A percentile compares a stretch with the other conserved stretches of the same genome.
phyloP scores from a whole-genome alignment of 176 grass and related monocot species.

The Zizania latifolia region DNA sequence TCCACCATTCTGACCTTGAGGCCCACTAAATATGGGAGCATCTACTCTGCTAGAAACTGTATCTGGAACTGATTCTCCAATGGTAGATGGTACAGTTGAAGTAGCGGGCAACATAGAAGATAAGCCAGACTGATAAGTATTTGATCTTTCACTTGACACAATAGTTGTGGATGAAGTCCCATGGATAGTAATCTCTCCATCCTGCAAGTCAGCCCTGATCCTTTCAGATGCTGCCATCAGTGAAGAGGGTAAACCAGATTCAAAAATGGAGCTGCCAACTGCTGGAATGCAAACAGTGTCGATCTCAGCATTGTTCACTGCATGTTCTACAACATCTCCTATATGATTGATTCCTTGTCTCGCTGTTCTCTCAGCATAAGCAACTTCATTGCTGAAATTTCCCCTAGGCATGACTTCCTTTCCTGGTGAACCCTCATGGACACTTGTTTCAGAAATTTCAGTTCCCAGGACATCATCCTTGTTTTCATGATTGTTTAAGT shows the following conservation, averaged over 20 bases:
- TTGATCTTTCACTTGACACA: constrained; percentile 46
- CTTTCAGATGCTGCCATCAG: constrained; percentile 38
- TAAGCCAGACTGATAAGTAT: constrained; percentile 40
- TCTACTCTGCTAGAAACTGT: constrained; percentile 33
- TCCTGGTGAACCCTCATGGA: constrained; percentile 27
- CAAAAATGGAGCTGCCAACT: constrained; percentile 31
- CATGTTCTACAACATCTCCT: constrained; percentile 27
- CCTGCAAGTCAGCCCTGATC: constrained; percentile 28
- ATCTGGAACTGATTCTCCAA: constrained; percentile 36
- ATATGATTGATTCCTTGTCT: constrained; percentile 44
- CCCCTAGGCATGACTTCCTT: constrained; percentile 34
- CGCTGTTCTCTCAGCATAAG: constrained; percentile 15
- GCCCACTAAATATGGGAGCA: constrained; percentile 24
- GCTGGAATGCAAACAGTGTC: constrained; percentile 11
- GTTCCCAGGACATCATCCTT: constrained; percentile 26
- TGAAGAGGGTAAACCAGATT: constrained; percentile 17
- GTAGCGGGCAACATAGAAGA: constrained; percentile 31
- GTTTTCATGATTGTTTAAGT: constrained; percentile 30
- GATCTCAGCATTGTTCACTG: constrained; percentile 10
- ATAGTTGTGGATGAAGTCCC: constrained; percentile 23
- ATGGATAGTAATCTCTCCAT: constrained; percentile 28
- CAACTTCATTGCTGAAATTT: constrained; percentile 25
- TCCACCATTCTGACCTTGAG: constrained; percentile 42
- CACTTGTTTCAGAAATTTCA: constrained; percentile 39
- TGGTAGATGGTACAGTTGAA: constrained; percentile 29